Conservation (phyloP, 805 yeast genomes). For the Jamesozyma rosinii region DNA sequence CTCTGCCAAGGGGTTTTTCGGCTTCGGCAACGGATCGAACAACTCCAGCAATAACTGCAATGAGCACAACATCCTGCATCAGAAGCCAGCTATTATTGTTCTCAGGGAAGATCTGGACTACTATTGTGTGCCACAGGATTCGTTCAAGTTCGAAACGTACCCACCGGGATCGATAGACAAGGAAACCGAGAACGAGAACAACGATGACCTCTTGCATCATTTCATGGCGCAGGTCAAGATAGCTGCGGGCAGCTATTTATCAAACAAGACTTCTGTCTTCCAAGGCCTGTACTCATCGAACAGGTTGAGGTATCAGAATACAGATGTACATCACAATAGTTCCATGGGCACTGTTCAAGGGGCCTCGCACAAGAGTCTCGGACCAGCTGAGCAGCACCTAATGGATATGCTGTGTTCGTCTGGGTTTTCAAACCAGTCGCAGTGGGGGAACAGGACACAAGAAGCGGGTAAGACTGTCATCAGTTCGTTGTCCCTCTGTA, state of each 20-base stretch:
- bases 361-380: slow-evolving; percentile 43
- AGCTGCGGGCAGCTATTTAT: slow-evolving; percentile 61
- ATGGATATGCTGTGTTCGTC: slow-evolving; percentile 90
- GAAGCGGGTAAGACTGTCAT: slow-evolving; percentile 86
- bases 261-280: slow-evolving; percentile 53
- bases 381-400: slow-evolving; percentile 90
- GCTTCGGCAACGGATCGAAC: slow-evolving; percentile 8
- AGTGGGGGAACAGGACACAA: slow-evolving; percentile 84
- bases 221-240: slow-evolving; percentile 62
- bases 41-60: slow-evolving; percentile 26
- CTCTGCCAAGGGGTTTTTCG: slow-evolving; percentile 25
- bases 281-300: slow-evolving; percentile 50
- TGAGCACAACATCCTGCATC: slow-evolving; percentile 57
- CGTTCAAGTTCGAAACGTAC: slow-evolving; percentile 33
- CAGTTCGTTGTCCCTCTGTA: slow-evolving; percentile 47
- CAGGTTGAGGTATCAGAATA: slow-evolving; percentile 21
- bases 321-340: neutral
- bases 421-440: slow-evolving; percentile 58
- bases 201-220: slow-evolving; percentile 26
- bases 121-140: slow-evolving; percentile 63
- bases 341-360: slow-evolving; percentile 31
- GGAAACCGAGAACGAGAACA: slow-evolving; percentile 38
- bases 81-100: slow-evolving; percentile 84
- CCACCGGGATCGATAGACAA: slow-evolving; percentile 15
- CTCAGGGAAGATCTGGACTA: slow-evolving; percentile 89